Evolutionary conservation across 176 grass and related monocot genomes (phyloP).

Genomic region (Alloteropsis semialata): DNA sequence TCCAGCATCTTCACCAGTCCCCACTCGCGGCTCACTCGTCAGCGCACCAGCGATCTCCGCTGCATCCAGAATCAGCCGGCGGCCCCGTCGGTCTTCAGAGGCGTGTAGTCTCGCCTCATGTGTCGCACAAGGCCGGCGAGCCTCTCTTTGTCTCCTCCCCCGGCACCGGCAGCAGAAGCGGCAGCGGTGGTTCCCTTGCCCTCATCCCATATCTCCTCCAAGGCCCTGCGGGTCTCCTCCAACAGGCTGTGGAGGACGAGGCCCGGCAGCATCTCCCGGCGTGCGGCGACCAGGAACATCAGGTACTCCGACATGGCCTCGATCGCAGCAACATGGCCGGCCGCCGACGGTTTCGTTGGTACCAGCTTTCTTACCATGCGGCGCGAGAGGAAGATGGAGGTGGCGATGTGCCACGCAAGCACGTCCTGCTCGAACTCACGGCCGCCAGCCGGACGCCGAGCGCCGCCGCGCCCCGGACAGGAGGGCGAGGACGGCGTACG

Average conservation of each 20-base stretch:
- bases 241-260: not conserved
- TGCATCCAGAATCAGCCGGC: not conserved
- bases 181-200: not conserved
- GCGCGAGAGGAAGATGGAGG: not conserved
- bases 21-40: too few species aligned
- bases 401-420: not conserved
- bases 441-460: not conserved
- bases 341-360: not conserved
- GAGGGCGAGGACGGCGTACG: not conserved
- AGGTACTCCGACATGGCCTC: not conserved
- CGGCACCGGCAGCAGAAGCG: not conserved
- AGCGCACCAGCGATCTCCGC: not conserved
- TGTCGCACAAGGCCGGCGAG: not conserved
- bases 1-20: too few species aligned
- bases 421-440: not conserved
- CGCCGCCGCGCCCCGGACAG: not conserved
- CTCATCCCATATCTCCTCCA: not conserved
- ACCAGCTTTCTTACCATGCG: not conserved
- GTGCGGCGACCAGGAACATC: not conserved
- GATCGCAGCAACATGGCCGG: not conserved
- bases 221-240: not conserved
- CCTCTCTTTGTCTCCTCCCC: too few species aligned
- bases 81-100: too few species aligned
- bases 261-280: not conserved
- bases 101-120: not conserved